Conservation (phyloP, 2,329 filamentous ascomycete genomes). For the Penicillium sp. region DNA sequence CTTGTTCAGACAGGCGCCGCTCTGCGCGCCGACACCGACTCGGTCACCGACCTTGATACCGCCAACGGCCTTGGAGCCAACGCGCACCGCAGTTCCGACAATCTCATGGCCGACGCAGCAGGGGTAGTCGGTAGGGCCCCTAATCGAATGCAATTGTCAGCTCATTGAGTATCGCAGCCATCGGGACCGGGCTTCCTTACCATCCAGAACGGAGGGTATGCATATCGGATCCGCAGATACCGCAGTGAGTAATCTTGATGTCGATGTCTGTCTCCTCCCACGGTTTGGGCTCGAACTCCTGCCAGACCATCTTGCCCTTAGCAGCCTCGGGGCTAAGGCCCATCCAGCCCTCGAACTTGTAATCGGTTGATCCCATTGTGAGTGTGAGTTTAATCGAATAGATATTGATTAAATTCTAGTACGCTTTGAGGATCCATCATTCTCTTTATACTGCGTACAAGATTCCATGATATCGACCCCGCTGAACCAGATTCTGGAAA, state of each 20-base stretch:
- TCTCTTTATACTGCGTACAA: constrained; percentile 8
- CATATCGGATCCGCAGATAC: constrained; percentile 59
- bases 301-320: constrained; percentile 52
- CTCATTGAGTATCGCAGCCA: background rate
- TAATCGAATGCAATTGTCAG: background rate
- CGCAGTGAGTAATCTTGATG: constrained; percentile 59
- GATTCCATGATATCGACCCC: background rate
- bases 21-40: constrained; percentile 56
- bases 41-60: constrained; percentile 33
- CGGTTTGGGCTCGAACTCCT: constrained; percentile 56
- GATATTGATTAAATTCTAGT: background rate
- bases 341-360: constrained; percentile 55
- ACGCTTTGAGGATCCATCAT: background rate
- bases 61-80: constrained; percentile 45
- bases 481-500: background rate
- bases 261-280: constrained; percentile 62
- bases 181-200: constrained; percentile 15
- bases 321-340: constrained; percentile 46
- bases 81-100: constrained; percentile 54
- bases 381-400: background rate
- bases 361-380: constrained; percentile 33
- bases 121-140: constrained; percentile 36
- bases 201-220: constrained; percentile 52
- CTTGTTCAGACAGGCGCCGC: constrained; percentile 47
- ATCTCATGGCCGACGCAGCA: constrained; percentile 61